phyloP scores from a whole-genome alignment of 768 basidiomycete species.

The Coprinopsis cinerea region DNA sequence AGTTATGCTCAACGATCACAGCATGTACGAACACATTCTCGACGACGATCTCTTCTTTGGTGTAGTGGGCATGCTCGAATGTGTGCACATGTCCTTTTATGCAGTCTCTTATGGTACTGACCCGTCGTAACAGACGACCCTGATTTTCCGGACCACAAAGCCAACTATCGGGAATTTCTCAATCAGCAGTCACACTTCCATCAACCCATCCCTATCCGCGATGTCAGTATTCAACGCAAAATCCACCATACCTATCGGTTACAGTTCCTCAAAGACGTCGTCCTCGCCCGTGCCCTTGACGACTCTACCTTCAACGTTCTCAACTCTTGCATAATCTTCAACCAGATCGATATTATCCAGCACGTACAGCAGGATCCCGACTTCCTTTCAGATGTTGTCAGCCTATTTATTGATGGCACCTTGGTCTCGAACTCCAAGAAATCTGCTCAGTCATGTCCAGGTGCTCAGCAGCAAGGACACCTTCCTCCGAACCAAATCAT shows the following conservation, averaged over 20 bases:
- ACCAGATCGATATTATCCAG: conserved; percentile 96
- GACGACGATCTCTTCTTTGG: conserved; percentile 90
- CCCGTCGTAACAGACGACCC: conserved; percentile 68
- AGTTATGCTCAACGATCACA: conserved; percentile 96
- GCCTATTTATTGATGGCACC: conserved; percentile 61
- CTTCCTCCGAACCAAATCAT: conserved; percentile 24
- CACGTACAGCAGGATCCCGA: conserved; percentile 74
- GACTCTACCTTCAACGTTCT: conserved; percentile 97
- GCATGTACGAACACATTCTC: conserved; percentile 90
- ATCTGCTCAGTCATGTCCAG: conserved; percentile 18
- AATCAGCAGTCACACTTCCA: conserved; percentile 78
- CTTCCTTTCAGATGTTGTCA: conserved; percentile 76
- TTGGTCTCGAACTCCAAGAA: conserved; percentile 17
- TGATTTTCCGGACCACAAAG: conserved; percentile 94
- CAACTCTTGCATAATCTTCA: conserved; percentile 96
- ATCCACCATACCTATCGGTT: conserved; percentile 97
- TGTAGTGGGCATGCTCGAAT: conserved; percentile 95
- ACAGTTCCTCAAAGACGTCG: conserved; percentile 96
- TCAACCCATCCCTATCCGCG: conserved; percentile 81
- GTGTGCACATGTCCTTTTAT: conserved; percentile 46
- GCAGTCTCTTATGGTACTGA: conserved; percentile 10
- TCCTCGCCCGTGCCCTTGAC: conserved; percentile 89
- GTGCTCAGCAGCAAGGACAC: conserved; percentile 23
- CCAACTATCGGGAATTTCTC: conserved; percentile 93
- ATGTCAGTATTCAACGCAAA: conserved; percentile 71